A percentile compares a stretch with the other conserved stretches of the same genome.
phyloP scores from a whole-genome alignment of 2,329 filamentous ascomycete genomes.

The Myriosclerotinia duriaeana region DNA sequence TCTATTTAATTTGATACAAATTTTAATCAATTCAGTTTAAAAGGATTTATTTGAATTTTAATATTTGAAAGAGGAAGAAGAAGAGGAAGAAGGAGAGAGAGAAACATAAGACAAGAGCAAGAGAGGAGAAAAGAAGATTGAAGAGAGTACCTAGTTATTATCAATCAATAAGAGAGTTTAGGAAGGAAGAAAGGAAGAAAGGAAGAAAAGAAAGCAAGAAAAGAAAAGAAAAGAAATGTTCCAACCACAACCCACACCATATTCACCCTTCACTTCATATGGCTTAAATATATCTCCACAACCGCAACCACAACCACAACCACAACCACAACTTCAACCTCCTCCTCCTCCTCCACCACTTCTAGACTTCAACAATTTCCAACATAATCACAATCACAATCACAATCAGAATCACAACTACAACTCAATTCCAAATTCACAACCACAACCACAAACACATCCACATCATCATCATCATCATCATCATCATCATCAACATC shows the following conservation, averaged over 20 bases:
- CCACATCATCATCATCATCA: not conserved
- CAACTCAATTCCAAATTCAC: not conserved
- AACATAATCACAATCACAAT: not conserved
- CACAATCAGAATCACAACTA: not conserved
- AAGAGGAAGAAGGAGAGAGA: not conserved
- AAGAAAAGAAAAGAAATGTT: conserved; percentile 32
- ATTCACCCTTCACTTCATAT: conserved; percentile 34
- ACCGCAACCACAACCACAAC: conserved; percentile 22
- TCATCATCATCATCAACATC: not conserved
- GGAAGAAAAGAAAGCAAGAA: not conserved
- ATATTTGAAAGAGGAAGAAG: not conserved
- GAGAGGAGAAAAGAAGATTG: not conserved
- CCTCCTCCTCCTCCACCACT: conserved; percentile 6
- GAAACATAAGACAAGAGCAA: not conserved
- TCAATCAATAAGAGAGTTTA: not conserved
- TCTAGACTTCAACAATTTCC: conserved; percentile 20
- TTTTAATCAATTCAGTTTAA: too few relatives aligned
- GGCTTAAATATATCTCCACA: conserved; percentile 26
- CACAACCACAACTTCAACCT: not conserved
- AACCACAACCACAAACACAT: not conserved
- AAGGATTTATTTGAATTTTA: not conserved
- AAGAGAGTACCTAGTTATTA: not conserved
- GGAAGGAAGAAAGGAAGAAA: not conserved
- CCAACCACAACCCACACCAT: conserved; percentile 40
- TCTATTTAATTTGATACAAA: too few relatives aligned